Evolutionary conservation across 2,329 filamentous ascomycete genomes (phyloP).

Genomic region (Aspergillus sp.): DNA sequence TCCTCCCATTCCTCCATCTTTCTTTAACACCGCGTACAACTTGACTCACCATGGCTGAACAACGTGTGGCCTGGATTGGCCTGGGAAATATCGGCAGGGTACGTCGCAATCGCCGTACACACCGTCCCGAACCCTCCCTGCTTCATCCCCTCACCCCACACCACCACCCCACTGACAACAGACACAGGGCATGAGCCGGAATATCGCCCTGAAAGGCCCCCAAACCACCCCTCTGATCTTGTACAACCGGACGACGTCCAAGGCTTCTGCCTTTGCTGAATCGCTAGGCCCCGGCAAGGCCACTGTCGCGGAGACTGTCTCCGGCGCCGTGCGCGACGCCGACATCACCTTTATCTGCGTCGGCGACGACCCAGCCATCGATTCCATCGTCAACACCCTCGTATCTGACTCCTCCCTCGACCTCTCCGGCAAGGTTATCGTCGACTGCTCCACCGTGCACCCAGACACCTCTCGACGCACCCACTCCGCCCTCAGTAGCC

Average conservation of each 20-base stretch:
- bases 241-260: slow-evolving; percentile 73
- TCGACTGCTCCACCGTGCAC: slow-evolving; percentile 86
- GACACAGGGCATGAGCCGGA: slow-evolving; percentile 75
- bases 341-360: slow-evolving; percentile 82
- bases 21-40: not conserved
- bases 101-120: slow-evolving; percentile 32
- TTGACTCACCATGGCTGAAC: slow-evolving; percentile 24
- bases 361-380: slow-evolving; percentile 72
- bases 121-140: not conserved
- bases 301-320: slow-evolving; percentile 62
- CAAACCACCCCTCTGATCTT: slow-evolving; percentile 71
- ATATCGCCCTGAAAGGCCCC: slow-evolving; percentile 74
- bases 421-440: slow-evolving; percentile 70
- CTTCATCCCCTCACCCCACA: not conserved
- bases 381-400: slow-evolving; percentile 58
- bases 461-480: slow-evolving; percentile 73
- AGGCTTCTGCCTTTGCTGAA: slow-evolving; percentile 62
- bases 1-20: not conserved
- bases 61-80: slow-evolving; percentile 72
- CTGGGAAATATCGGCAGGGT: slow-evolving; percentile 86
- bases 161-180: slow-evolving; percentile 8
- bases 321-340: slow-evolving; percentile 64
- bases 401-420: slow-evolving; percentile 47
- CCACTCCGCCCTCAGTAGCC: slow-evolving; percentile 54
- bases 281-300: slow-evolving; percentile 62